phyloP scores from a whole-genome alignment of 139 green algal species.

The Diplosphaera chodatii region DNA sequence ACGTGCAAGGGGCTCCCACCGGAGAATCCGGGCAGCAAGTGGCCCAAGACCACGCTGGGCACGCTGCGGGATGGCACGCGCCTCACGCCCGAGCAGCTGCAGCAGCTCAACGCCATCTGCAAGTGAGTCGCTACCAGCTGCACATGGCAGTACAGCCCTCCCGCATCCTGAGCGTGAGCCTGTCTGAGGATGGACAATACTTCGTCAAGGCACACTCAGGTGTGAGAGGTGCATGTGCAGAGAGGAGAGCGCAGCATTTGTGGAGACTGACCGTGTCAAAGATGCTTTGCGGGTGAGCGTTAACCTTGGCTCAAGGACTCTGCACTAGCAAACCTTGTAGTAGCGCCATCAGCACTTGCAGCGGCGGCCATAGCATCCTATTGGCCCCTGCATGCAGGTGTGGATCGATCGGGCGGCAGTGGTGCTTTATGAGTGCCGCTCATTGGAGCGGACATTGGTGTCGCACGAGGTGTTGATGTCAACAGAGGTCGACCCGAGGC shows the following conservation, averaged over 20 bases:
- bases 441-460: slow-evolving; percentile 29
- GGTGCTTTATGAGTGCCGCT: slow-evolving; percentile 48
- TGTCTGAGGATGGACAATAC: too few relatives aligned
- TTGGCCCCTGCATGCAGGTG: too few relatives aligned
- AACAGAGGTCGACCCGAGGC: background rate
- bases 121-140: too few relatives aligned
- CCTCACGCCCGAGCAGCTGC: slow-evolving; percentile 68
- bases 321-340: too few relatives aligned
- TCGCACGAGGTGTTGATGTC: slow-evolving; percentile 11
- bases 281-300: background rate
- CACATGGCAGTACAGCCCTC: too few relatives aligned
- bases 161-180: too few relatives aligned
- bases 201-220: too few relatives aligned
- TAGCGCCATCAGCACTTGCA: too few relatives aligned
- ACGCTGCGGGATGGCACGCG: slow-evolving; percentile 56
- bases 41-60: slow-evolving; percentile 83
- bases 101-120: slow-evolving; percentile 53
- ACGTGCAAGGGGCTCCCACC: slow-evolving; percentile 22
- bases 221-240: too few relatives aligned
- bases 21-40: slow-evolving; percentile 61
- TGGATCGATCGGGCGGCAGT: slow-evolving; percentile 32
- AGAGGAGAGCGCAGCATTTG: slow-evolving; percentile 4
- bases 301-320: too few relatives aligned
- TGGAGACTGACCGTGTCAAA: background rate
- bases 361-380: too few relatives aligned